Evolutionary conservation across 768 basidiomycete genomes (phyloP), one percentile per base, ranked within the genome.

Genomic region (Psilocybe subaeruginosa): DNA sequence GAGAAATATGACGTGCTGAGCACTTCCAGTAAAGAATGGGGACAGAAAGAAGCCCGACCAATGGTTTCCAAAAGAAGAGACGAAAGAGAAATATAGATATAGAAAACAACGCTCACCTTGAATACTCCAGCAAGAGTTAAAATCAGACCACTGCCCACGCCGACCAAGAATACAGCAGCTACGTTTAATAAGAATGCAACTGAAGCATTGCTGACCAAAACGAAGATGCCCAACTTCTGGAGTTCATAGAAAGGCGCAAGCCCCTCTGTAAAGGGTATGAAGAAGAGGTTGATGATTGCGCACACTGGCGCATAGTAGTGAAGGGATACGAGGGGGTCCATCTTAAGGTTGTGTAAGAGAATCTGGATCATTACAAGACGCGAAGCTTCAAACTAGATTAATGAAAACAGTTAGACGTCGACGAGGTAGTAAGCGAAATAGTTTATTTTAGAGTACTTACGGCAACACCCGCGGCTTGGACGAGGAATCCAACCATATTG

Each of bases 251-350:
- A 93, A 0, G 97, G 97, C 7, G 83, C 90, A 11, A 92, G 76
- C 1, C 97, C 71, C 74, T 99, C 97, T 0, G 93, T 96, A 79
- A 98, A 93, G 6, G 95, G 95, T 17, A 99, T 76, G 64, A 97
- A 80, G 56, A 85, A 72, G 23, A 94, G 83, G 74, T 97, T 98
- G 79, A 99, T 92, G 62, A 80, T 73, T 0, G 97, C 95, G 73
- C 97, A 99, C 54, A 98, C 93, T 12, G 95, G 95, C 8, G 96
- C 95, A 71, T 95, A 97, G 79, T 97, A 98, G 79, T 99, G 93
- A 54, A 99, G 76, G 5, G 95, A 97, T 19, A 95, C 92, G 5
- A 98, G 85, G 0, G 97, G 97, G 70, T 97, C 95, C 96, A 99
- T 98, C 78, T 97, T 97, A 70, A 97, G 78, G 39, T 95, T 95